These are phyloP conservation scores for Stephanodiscus minutulus DNA, from an alignment of 108 stramenopile species.

Conservation along the genomic window DNA sequence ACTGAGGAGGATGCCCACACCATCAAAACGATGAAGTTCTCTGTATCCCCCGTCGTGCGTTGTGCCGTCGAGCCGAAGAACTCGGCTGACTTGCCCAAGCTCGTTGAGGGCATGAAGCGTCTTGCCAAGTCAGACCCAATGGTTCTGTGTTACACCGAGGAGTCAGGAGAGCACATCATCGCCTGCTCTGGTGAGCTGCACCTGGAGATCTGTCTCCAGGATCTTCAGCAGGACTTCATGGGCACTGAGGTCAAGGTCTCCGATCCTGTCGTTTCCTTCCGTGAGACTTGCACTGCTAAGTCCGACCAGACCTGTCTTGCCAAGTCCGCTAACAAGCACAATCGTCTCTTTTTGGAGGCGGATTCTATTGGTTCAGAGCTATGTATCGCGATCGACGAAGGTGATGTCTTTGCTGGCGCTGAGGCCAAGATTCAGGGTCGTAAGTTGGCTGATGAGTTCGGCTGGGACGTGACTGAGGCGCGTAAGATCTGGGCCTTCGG, in stretches of 20 bases:
- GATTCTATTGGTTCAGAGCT: conserved; percentile 88
- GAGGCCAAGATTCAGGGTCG: conserved; percentile 95
- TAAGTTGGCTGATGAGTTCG: conserved; percentile 94
- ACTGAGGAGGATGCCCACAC: conserved; percentile 95
- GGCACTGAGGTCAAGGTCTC: conserved; percentile 99
- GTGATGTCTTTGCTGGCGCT: conserved; percentile 84
- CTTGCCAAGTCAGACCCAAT: conserved; percentile 99
- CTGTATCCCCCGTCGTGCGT: conserved; percentile 99
- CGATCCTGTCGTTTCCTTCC: conserved; percentile 99
- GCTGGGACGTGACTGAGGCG: conserved; percentile 97
- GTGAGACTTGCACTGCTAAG: conserved; percentile 96
- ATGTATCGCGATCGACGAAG: conserved; percentile 95
- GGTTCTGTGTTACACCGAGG: conserved; percentile 99
- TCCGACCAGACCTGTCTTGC: conserved; percentile 92
- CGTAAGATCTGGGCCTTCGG: conserved; percentile 99
- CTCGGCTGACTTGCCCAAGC: conserved; percentile 99
- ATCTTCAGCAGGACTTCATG: conserved; percentile 99
- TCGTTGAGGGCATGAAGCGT: conserved; percentile 99
- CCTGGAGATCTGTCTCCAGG: conserved; percentile 99
- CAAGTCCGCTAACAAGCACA: conserved; percentile 99
- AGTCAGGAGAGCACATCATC: conserved; percentile 99
- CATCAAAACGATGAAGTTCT: conserved; percentile 99
- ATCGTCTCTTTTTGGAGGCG: conserved; percentile 97
- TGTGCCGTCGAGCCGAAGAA: conserved; percentile 99
- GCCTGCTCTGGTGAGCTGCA: conserved; percentile 99